Percentiles rank a stretch among this genome's conserved stretches.
These are phyloP conservation scores for Rostrohypoxylon terebratum DNA, from an alignment of 495 filamentous ascomycete species.

Conservation along the genomic window DNA sequence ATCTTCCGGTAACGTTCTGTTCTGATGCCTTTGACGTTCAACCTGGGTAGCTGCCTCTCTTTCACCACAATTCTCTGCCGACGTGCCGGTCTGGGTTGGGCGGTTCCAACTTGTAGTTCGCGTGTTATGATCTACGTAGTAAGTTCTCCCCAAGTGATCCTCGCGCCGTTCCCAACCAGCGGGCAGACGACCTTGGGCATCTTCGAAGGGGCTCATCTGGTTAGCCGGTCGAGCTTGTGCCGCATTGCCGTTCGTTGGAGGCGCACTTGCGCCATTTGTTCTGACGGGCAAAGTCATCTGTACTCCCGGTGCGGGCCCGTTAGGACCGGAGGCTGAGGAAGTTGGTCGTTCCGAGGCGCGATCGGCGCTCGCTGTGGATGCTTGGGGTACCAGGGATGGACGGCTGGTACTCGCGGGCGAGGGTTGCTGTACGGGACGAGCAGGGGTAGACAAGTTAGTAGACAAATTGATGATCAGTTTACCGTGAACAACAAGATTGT, in stretches of 20 bases:
- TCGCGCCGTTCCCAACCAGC: conserved; percentile 96
- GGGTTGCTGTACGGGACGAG: conserved; percentile 47
- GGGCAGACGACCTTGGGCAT: conserved; percentile 90
- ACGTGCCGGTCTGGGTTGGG: conserved; percentile 83
- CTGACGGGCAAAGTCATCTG: conserved; percentile 53
- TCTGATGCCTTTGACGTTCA: conserved; percentile 92
- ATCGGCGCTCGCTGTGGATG: conserved; percentile 54
- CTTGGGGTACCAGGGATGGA: conserved; percentile 56
- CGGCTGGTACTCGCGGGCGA: conserved; percentile 54
- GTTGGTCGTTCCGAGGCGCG: conserved; percentile 52
- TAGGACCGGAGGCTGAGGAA: conserved; percentile 60
- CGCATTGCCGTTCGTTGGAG: conserved; percentile 53
- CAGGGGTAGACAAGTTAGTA: conserved; percentile 75
- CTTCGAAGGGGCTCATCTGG: conserved; percentile 92
- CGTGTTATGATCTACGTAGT: conserved; percentile 99
- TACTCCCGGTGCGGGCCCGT: conserved; percentile 49
- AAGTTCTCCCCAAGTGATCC: conserved; percentile 96
- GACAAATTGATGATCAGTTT: conserved; percentile 97
- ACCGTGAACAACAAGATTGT: conserved; percentile 96
- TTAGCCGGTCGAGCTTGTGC: conserved; percentile 56
- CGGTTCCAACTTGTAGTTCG: conserved; percentile 95
- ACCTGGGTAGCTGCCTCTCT: conserved; percentile 89
- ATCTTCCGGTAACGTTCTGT: conserved; percentile 94
- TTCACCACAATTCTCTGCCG: conserved; percentile 78
- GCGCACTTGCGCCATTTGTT: conserved; percentile 54